Percentiles rank a stretch among this genome's conserved stretches.
Evolutionary conservation across 768 basidiomycete species (phyloP).

Genomic region (Pholiota molesta): DNA sequence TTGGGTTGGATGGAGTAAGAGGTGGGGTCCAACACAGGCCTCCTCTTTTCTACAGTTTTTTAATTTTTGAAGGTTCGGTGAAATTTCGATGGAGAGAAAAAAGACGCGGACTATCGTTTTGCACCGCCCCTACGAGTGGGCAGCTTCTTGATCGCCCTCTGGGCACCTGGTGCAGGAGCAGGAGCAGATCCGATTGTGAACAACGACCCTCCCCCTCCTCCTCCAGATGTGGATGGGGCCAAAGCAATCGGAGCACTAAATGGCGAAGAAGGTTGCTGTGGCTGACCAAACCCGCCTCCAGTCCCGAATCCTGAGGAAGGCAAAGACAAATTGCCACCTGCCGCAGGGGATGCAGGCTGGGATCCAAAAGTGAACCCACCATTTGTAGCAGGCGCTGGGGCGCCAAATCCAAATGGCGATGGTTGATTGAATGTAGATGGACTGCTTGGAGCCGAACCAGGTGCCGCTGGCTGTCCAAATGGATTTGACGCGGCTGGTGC

Average conservation of each 20-base stretch:
- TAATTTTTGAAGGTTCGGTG: conserved; percentile 4
- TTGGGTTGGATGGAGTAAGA: conserved; percentile 11
- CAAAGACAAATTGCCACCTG: conserved; percentile 36
- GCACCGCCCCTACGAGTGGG: conserved; percentile 48
- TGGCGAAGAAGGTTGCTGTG: conserved; percentile 44
- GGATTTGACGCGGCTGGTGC: conserved; percentile 35
- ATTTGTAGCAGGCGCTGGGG: conserved; percentile 36
- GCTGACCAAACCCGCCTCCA: conserved; percentile 35
- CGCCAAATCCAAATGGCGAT: conserved; percentile 49
- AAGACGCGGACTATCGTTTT: conserved; percentile 34
- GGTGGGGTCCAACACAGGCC: neutral
- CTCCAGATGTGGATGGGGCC: conserved; percentile 38
- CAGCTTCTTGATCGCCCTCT: conserved; percentile 56
- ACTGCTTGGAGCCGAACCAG: conserved; percentile 54
- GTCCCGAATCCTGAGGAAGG: conserved; percentile 47
- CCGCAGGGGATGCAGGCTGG: conserved; percentile 63
- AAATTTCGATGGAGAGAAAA: neutral
- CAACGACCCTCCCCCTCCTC: conserved; percentile 42
- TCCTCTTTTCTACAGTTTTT: conserved; percentile 12
- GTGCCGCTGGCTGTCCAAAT: conserved; percentile 43
- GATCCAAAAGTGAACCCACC: conserved; percentile 55
- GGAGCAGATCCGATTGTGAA: conserved; percentile 69
- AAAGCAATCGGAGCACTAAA: conserved; percentile 45
- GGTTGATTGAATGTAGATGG: conserved; percentile 59
- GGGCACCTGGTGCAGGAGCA: conserved; percentile 33